Conservation (phyloP, 257 asterid species). For the Cinchona pubescens region DNA sequence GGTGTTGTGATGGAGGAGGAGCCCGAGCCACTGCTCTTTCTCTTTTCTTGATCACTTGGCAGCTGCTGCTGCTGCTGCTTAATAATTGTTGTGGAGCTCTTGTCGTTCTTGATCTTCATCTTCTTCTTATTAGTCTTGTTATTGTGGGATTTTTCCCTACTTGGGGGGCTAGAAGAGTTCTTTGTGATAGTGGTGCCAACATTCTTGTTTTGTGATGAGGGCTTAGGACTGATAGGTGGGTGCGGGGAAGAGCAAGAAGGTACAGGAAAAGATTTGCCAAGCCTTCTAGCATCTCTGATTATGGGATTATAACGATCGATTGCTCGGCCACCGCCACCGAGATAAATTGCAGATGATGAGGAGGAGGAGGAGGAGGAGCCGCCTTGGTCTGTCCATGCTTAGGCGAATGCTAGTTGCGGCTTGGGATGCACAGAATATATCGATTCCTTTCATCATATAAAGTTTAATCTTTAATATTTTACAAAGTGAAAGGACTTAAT, state of each 20-base stretch:
- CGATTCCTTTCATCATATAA: slow-evolving; percentile 60
- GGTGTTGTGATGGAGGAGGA: neutral
- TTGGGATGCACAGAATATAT: slow-evolving; percentile 66
- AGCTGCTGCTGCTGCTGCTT: neutral
- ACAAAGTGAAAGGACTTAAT: neutral
- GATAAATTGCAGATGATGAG: slow-evolving; percentile 31
- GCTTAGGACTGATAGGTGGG: slow-evolving; percentile 24
- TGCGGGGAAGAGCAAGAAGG: slow-evolving; percentile 35
- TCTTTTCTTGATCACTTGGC: slow-evolving; percentile 1
- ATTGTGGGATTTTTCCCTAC: slow-evolving; percentile 2
- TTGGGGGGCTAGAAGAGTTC: slow-evolving; percentile 19
- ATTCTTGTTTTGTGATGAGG: slow-evolving; percentile 24
- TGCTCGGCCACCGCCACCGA: slow-evolving; percentile 54
- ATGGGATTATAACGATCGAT: slow-evolving; percentile 51
- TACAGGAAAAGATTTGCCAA: slow-evolving; percentile 18
- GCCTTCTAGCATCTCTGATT: slow-evolving; percentile 42
- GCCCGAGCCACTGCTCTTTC: slow-evolving; percentile 4
- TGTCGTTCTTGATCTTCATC: neutral
- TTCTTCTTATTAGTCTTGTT: slow-evolving; percentile 12
- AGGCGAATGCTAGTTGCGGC: slow-evolving; percentile 52
- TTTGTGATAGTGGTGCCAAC: neutral
- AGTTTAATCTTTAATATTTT: slow-evolving; percentile 13
- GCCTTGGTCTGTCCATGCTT: slow-evolving; percentile 40
- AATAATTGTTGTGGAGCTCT: neutral
- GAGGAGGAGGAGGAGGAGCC: slow-evolving; percentile 28